Evolutionary conservation across 768 basidiomycete genomes (phyloP), one percentile per base, ranked within the genome.

Genomic region (Lepiota brunneoincarnata): DNA sequence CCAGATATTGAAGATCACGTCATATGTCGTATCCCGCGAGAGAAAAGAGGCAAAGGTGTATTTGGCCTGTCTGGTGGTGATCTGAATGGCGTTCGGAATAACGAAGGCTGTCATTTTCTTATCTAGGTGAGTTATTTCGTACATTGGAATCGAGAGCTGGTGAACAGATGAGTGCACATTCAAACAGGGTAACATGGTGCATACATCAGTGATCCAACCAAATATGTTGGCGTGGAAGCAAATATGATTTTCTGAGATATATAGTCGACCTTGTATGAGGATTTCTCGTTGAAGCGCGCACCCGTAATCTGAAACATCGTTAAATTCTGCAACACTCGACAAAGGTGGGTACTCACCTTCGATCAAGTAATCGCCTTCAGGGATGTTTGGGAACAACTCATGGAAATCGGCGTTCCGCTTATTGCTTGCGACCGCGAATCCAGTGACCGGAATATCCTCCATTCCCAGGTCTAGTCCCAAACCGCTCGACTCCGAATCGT

Each of bases 191-290:
- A 24, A 10, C 3, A 20, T 46, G 34, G 0, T 31, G 76, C 94
- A 69, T 69, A 96, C 95, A 66, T 96, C 87, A 24, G 96, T 98
- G 45, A 97, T 89, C 97, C 96, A 98, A 39, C 97, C 96, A 69
- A 98, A 96, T 40, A 98, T 98, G 66, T 98, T 98, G 39, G 97
- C 96, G 62, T 99, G 92, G 76, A 98, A 99, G 73, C 93, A 98
- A n/a, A 98, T 82, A 65, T 98, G 95, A 71, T 98, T 98, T 72
- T 99, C 96, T 6, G 97, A 98, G 20, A 98, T 91, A 70, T 98
- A 98, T 53, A 99, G 67, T 10, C 97, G 79, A 4, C 97, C 97
- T 77, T 98, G 97, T 39, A 98, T 89, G 26, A 98, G 77, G 60
- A 98, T 98, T 68, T 98, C 97, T 38, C 94, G 83, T 70, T 98